These are phyloP conservation scores for Fusarium hostae DNA, from an alignment of 2,329 filamentous ascomycete species.

Conservation along the genomic window DNA sequence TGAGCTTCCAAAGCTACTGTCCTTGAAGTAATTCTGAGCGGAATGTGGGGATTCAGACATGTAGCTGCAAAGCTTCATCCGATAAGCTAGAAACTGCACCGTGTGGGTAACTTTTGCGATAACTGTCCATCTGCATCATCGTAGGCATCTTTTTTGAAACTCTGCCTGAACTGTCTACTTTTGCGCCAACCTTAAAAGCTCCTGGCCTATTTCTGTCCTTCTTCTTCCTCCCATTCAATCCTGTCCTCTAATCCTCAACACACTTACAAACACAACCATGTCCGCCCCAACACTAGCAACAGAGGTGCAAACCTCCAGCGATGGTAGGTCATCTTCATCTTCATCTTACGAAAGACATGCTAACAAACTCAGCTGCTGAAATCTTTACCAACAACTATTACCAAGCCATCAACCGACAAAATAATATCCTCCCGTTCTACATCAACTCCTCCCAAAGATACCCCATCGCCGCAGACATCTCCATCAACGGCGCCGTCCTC, in stretches of 20 bases:
- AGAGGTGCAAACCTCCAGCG: slow-evolving; percentile 58
- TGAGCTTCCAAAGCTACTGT: neutral
- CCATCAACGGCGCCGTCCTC: slow-evolving; percentile 80
- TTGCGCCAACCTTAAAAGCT: slow-evolving; percentile 38
- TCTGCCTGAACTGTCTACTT: slow-evolving; percentile 14
- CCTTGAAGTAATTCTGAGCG: neutral
- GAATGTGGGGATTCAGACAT: slow-evolving; percentile 24
- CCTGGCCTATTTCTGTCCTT: neutral
- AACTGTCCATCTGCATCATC: slow-evolving; percentile 35
- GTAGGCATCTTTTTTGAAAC: slow-evolving; percentile 23
- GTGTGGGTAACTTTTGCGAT: slow-evolving; percentile 34
- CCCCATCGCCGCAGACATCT: slow-evolving; percentile 72
- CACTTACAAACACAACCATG: slow-evolving; percentile 41
- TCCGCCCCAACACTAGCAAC: slow-evolving; percentile 54
- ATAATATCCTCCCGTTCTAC: slow-evolving; percentile 76
- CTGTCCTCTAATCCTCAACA: neutral
- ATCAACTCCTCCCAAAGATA: slow-evolving; percentile 66
- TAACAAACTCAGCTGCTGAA: slow-evolving; percentile 68
- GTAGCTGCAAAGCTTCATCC: slow-evolving; percentile 16
- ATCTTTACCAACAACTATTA: slow-evolving; percentile 81
- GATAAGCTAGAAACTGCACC: slow-evolving; percentile 34
- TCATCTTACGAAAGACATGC: neutral
- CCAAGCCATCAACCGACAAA: slow-evolving; percentile 73
- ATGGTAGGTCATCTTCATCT: slow-evolving; percentile 52
- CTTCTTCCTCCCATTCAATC: neutral